phyloP scores from a whole-genome alignment of 106 monocot species.

The Acorus calamus region DNA sequence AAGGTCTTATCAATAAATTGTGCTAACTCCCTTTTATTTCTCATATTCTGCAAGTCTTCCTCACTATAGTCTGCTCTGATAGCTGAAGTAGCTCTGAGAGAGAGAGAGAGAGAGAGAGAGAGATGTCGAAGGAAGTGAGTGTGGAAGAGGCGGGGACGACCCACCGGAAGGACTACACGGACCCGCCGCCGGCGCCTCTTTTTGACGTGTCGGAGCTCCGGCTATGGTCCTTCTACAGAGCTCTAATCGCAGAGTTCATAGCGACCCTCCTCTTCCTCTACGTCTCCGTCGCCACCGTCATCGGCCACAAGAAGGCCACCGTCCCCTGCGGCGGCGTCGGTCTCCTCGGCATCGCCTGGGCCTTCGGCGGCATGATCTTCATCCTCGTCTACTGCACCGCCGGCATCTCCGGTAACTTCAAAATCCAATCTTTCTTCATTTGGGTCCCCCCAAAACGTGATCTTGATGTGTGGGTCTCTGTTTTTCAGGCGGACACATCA shows the following conservation, averaged over 20 bases:
- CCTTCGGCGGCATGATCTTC: background rate
- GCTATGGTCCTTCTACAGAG: constrained; percentile 26
- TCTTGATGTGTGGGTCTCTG: no score
- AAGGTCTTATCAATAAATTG: no score
- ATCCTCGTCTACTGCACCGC: constrained; percentile 6
- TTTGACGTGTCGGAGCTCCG: constrained; percentile 10
- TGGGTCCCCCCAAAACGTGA: no score
- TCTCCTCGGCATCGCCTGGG: background rate
- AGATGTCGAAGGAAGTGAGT: constrained; percentile 6
- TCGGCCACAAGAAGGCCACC: constrained; percentile 22
- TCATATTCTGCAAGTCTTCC: no score
- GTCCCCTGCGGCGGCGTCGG: background rate
- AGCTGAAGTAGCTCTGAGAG: no score
- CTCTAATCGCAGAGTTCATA: constrained; percentile 27
- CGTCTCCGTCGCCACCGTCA: constrained; percentile 29
- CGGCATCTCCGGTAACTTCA: background rate
- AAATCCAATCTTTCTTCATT: no score
- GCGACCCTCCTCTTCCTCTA: constrained; percentile 30
- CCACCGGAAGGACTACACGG: constrained; percentile 11
- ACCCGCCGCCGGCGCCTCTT: constrained; percentile 17
- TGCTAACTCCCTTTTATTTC: no score
- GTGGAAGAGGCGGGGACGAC: background rate
- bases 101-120: no score
- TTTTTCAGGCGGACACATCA: constrained; percentile 22
- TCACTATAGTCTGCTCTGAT: no score